These are phyloP conservation scores for Neofusicoccum cordaticola DNA, from an alignment of 2,329 filamentous ascomycete genomes.

Conservation along the genomic window DNA sequence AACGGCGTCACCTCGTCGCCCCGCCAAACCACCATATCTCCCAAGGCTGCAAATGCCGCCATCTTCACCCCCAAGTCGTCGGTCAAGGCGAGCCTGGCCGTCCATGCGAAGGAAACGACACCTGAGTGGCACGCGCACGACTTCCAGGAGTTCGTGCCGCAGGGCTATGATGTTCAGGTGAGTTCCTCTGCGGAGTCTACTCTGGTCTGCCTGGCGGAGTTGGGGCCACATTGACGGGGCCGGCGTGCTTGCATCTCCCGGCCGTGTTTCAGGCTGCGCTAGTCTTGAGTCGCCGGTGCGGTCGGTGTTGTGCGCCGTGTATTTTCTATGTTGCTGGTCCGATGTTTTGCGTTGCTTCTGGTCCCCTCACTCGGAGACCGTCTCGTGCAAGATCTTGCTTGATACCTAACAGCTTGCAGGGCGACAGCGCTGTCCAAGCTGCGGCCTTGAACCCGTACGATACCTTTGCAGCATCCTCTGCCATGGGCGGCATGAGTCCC, in stretches of 20 bases:
- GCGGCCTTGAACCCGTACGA: slow-evolving; percentile 40
- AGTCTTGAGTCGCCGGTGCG: neutral
- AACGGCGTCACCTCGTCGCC: slow-evolving; percentile 45
- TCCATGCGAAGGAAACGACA: slow-evolving; percentile 46
- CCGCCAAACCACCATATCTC: slow-evolving; percentile 78
- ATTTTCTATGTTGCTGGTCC: neutral
- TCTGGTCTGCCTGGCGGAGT: neutral
- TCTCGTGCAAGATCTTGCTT: neutral
- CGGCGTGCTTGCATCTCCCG: neutral
- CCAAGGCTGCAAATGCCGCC: slow-evolving; percentile 84
- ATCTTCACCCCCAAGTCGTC: slow-evolving; percentile 72
- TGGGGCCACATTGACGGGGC: neutral
- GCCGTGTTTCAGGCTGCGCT: slow-evolving; percentile 8
- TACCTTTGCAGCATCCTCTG: slow-evolving; percentile 40
- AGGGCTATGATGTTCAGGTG: slow-evolving; percentile 52
- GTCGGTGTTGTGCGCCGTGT: neutral
- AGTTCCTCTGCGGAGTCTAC: slow-evolving; percentile 26
- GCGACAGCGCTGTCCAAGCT: slow-evolving; percentile 30
- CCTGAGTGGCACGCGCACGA: slow-evolving; percentile 49
- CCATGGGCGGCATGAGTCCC: slow-evolving; percentile 32
- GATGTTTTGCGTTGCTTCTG: neutral
- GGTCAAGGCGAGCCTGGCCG: slow-evolving; percentile 18
- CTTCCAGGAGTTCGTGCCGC: slow-evolving; percentile 55
- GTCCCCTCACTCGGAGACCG: neutral
- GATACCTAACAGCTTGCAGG: slow-evolving; percentile 23